Evolutionary conservation across 2,329 filamentous ascomycete species (phyloP).

Genomic region (Pezicula radicicola): DNA sequence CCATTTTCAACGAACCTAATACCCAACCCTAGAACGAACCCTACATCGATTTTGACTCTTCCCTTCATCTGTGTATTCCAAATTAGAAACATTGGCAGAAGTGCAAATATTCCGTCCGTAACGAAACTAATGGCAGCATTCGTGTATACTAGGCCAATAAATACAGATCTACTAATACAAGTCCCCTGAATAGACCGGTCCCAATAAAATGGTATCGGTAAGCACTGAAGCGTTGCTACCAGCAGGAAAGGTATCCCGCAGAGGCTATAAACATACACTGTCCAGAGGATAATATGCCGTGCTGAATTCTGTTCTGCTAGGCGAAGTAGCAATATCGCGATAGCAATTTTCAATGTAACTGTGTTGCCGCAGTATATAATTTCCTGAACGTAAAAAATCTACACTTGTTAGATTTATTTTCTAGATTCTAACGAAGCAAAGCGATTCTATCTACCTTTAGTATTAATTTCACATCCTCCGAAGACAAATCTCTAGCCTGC

Average conservation of each 20-base stretch:
- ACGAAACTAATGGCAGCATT: not conserved
- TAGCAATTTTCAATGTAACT: not conserved
- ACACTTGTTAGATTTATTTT: not conserved
- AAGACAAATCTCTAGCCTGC: not conserved
- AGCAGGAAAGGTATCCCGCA: not conserved
- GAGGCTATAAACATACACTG: not conserved
- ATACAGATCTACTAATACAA: not conserved
- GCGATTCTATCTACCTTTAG: not conserved
- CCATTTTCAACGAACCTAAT: not conserved
- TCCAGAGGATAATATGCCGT: not conserved
- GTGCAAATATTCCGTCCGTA: not conserved
- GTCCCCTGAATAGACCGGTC: not conserved
- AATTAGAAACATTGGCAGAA: not conserved
- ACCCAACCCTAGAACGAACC: not conserved
- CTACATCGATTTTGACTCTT: not conserved
- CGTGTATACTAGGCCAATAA: not conserved
- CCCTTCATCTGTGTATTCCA: not conserved
- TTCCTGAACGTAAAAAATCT: not conserved
- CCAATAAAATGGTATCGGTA: not conserved
- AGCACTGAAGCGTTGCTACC: not conserved
- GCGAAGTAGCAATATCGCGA: not conserved
- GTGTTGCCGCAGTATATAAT: not conserved
- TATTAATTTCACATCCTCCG: not conserved
- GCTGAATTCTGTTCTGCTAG: not conserved
- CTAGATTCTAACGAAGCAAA: not conserved